Percentiles rank a stretch among this genome's conserved stretches.
Evolutionary conservation across 2,329 filamentous ascomycete species (phyloP).

Genomic region (Verticillium alfalfae): DNA sequence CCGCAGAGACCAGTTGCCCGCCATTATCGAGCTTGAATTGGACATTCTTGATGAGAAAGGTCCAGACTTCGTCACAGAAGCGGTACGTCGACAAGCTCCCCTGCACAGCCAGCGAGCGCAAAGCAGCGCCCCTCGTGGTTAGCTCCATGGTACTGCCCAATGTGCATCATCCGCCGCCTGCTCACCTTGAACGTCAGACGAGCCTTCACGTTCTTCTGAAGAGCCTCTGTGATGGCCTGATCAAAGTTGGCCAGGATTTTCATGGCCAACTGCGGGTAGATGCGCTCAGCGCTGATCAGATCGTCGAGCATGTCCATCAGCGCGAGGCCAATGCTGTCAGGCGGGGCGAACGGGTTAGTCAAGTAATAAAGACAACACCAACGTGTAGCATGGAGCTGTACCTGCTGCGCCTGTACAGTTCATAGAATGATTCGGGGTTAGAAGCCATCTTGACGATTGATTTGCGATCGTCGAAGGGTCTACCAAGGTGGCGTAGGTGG

Average conservation of each 20-base stretch:
- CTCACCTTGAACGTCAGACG: conserved; percentile 90
- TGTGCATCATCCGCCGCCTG: neutral
- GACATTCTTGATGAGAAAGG: conserved; percentile 96
- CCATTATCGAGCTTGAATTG: conserved; percentile 95
- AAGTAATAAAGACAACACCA: conserved; percentile 17
- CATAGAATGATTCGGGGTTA: conserved; percentile 64
- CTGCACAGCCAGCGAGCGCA: conserved; percentile 37
- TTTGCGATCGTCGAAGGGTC: conserved; percentile 1
- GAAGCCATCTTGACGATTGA: conserved; percentile 37
- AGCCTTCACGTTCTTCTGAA: conserved; percentile 88
- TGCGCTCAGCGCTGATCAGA: conserved; percentile 87
- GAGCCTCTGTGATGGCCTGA: conserved; percentile 81
- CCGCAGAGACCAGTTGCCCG: conserved; percentile 67
- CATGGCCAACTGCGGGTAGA: conserved; percentile 98
- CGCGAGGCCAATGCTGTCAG: conserved; percentile 76
- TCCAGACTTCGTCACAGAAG: conserved; percentile 99
- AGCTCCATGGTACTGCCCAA: neutral
- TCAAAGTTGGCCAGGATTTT: conserved; percentile 97
- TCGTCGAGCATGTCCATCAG: conserved; percentile 97
- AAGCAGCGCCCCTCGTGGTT: neutral
- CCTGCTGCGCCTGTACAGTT: conserved; percentile 98
- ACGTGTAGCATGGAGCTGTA: conserved; percentile 41
- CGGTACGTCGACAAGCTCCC: conserved; percentile 96
- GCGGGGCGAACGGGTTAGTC: conserved; percentile 6
- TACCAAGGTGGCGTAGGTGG: neutral